A percentile compares a stretch with the other conserved stretches of the same genome.
Conservation (phyloP, 2,329 filamentous ascomycete species). For the Venturia oleaginea region DNA sequence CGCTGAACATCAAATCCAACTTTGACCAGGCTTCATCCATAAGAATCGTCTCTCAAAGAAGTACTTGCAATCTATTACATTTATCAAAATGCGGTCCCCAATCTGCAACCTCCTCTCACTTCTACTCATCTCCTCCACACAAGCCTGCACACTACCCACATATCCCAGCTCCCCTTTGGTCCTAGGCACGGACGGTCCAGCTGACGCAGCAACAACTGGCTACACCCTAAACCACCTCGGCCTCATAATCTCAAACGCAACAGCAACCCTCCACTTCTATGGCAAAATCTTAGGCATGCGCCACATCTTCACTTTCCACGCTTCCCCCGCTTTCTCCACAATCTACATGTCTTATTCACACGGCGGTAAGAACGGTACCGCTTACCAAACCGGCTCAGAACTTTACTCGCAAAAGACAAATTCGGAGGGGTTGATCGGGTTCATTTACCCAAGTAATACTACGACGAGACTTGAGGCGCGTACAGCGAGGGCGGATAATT, state of each 20-base stretch:
- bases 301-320: conserved; percentile 26
- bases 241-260: conserved; percentile 26
- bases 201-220: conserved; percentile 25
- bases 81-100: background rate
- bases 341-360: conserved; percentile 30
- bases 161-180: conserved; percentile 12
- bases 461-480: background rate
- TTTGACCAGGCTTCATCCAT: background rate
- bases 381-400: conserved; percentile 28
- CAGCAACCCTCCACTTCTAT: conserved; percentile 27
- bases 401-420: conserved; percentile 29
- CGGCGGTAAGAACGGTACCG: conserved; percentile 31
- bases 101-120: background rate
- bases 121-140: background rate
- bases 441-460: conserved; percentile 14
- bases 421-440: conserved; percentile 25
- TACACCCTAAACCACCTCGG: conserved; percentile 31
- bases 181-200: conserved; percentile 20
- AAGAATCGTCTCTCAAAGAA: background rate
- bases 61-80: background rate
- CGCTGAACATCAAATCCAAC: background rate
- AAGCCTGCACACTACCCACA: background rate
- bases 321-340: conserved; percentile 23
- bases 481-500: conserved; percentile 22
- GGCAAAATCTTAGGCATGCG: conserved; percentile 27